These are phyloP conservation scores for Gossypium turneri DNA, from an alignment of 345 rosid species.

Conservation along the genomic window DNA sequence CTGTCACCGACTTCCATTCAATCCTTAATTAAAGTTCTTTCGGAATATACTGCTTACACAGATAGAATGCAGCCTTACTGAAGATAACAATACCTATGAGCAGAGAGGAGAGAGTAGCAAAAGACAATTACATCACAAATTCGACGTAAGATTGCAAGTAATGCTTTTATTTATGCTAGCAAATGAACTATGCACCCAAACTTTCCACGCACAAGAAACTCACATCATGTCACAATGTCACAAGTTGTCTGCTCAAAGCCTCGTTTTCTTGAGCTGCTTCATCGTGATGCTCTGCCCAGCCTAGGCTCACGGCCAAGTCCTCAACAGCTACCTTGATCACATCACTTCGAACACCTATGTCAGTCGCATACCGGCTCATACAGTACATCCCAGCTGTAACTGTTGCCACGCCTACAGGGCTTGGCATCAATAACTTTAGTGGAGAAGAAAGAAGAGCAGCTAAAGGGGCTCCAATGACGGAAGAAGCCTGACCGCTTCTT, in stretches of 20 bases:
- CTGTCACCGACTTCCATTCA: not conserved
- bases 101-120: not conserved
- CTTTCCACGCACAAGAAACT: slow-evolving; percentile 10
- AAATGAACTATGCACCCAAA: not conserved
- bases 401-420: slow-evolving; percentile 85
- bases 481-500: slow-evolving; percentile 91
- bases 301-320: slow-evolving; percentile 63
- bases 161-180: slow-evolving; percentile 12
- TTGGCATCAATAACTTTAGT: slow-evolving; percentile 74
- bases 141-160: not conserved
- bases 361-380: slow-evolving; percentile 90
- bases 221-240: slow-evolving; percentile 20
- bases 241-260: slow-evolving; percentile 26
- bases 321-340: slow-evolving; percentile 89
- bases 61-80: not conserved
- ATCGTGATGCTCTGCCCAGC: slow-evolving; percentile 38
- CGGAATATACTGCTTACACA: not conserved
- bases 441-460: slow-evolving; percentile 92
- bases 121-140: slow-evolving; percentile 2
- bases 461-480: slow-evolving; percentile 78
- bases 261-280: slow-evolving; percentile 37
- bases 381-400: slow-evolving; percentile 96
- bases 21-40: not conserved
- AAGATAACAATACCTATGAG: not conserved
- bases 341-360: slow-evolving; percentile 78